These are phyloP conservation scores for Melanogaster broomeanus DNA, from an alignment of 768 basidiomycete genomes.

Conservation along the genomic window DNA sequence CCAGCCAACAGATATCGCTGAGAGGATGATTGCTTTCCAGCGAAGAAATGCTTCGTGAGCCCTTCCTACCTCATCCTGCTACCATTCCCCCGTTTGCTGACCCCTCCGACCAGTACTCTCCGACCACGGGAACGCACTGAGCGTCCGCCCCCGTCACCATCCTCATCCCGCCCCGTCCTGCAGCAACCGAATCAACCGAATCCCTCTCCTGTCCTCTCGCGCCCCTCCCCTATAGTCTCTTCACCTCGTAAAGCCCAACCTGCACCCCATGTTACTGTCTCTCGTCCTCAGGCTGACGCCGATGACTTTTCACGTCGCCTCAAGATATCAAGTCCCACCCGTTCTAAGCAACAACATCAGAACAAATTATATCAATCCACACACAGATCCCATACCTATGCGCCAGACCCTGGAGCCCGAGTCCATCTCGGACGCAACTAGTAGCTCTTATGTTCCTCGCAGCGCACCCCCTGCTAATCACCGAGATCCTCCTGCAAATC, in stretches of 20 bases:
- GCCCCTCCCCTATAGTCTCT: constrained; percentile 17
- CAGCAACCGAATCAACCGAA: constrained; percentile 21
- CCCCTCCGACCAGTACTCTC: constrained; percentile 39
- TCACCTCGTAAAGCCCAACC: constrained; percentile 38
- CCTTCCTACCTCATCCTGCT: neutral
- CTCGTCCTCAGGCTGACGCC: constrained; percentile 56
- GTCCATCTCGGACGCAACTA: constrained; percentile 55
- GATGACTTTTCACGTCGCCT: constrained; percentile 75
- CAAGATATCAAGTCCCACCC: constrained; percentile 60
- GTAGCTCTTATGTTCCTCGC: constrained; percentile 47
- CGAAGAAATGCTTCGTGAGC: constrained; percentile 63
- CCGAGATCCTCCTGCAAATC: constrained; percentile 35
- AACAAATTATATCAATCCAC: constrained; percentile 72
- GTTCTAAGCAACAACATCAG: constrained; percentile 33
- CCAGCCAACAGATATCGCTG: constrained; percentile 52
- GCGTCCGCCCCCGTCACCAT: constrained; percentile 34
- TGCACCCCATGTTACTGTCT: constrained; percentile 35
- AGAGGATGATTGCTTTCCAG: constrained; percentile 67
- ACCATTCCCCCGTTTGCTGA: constrained; percentile 4
- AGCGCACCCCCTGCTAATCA: constrained; percentile 33
- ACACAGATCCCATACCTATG: constrained; percentile 65
- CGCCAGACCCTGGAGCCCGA: constrained; percentile 68
- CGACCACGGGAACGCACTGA: constrained; percentile 51
- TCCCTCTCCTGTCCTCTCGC: constrained; percentile 27
- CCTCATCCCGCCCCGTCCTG: constrained; percentile 31